Percentiles rank a stretch among this genome's conserved stretches.
Conservation (phyloP, 2,329 filamentous ascomycete genomes). For the Fusarium palustre region DNA sequence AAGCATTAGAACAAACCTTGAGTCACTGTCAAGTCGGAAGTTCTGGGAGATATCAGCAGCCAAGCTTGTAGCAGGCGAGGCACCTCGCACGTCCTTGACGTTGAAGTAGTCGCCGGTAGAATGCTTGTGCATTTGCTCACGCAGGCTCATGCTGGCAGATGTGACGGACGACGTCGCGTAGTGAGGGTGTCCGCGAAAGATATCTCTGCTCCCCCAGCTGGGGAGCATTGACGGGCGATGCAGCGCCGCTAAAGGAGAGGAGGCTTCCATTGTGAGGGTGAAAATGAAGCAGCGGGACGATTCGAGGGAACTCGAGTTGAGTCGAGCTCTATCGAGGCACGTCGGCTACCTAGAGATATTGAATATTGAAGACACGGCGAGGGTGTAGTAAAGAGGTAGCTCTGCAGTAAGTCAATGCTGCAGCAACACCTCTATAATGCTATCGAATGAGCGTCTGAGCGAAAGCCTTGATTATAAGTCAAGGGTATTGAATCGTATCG, state of each 20-base stretch:
- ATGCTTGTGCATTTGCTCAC: conserved; percentile 73
- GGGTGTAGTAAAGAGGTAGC: conserved; percentile 34
- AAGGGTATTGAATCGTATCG: conserved; percentile 11
- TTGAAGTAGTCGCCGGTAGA: conserved; percentile 80
- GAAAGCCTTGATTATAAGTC: conserved; percentile 6
- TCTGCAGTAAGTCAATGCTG: conserved; percentile 52
- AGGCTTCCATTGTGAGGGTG: conserved; percentile 79
- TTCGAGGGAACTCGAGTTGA: conserved; percentile 37
- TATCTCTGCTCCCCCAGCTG: conserved; percentile 68
- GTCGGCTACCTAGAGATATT: conserved; percentile 41
- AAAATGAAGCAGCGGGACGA: conserved; percentile 30
- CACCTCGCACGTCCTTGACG: conserved; percentile 80
- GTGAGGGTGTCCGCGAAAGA: conserved; percentile 64
- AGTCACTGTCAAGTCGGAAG: conserved; percentile 86
- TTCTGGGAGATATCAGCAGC: conserved; percentile 97
- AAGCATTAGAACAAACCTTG: conserved; percentile 73
- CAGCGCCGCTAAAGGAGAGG: conserved; percentile 93
- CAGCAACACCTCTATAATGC: conserved; percentile 43
- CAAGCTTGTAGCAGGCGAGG: conserved; percentile 90
- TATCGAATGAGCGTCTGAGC: conserved; percentile 30
- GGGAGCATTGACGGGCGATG: conserved; percentile 73
- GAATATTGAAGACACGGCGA: conserved; percentile 43
- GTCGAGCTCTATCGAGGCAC: conserved; percentile 35
- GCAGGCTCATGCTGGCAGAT: conserved; percentile 79
- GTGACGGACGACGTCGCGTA: conserved; percentile 66